phyloP scores from a whole-genome alignment of 2,329 filamentous ascomycete genomes.

The Fusarium sp. region DNA sequence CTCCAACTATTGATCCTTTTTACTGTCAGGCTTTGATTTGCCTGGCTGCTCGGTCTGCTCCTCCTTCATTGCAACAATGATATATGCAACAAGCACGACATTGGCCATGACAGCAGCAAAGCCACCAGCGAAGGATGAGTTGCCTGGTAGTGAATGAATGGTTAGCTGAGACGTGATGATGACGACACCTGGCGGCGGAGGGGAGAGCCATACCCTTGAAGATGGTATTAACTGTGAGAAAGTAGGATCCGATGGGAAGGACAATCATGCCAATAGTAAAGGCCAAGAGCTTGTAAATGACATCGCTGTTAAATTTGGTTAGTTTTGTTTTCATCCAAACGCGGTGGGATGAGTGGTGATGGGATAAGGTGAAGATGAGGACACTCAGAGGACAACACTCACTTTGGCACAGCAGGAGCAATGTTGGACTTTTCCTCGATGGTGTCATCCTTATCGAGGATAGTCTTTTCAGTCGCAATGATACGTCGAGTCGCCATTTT shows the following conservation, averaged over 20 bases:
- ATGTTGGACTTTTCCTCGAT: constrained; percentile 75
- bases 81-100: constrained; percentile 88
- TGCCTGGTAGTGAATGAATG: constrained; percentile 67
- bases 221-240: constrained; percentile 78
- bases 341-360: constrained; percentile 11
- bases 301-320: constrained; percentile 65
- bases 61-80: constrained; percentile 91
- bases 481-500: constrained; percentile 79
- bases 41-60: constrained; percentile 69
- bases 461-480: constrained; percentile 73
- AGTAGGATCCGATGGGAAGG: constrained; percentile 90
- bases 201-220: constrained; percentile 73
- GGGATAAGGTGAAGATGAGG: not conserved
- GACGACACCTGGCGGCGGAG: not conserved
- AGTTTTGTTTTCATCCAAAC: constrained; percentile 6
- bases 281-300: constrained; percentile 89
- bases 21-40: constrained; percentile 58
- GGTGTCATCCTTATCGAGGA: constrained; percentile 70
- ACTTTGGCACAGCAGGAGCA: constrained; percentile 86
- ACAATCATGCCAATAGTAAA: constrained; percentile 95
- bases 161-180: constrained; percentile 20
- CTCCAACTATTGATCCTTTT: constrained; percentile 60
- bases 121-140: constrained; percentile 87
- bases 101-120: constrained; percentile 92
- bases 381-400: constrained; percentile 51